These are phyloP conservation scores for Aechmea fasciata DNA, from an alignment of 176 grass and related monocot genomes.

Conservation along the genomic window DNA sequence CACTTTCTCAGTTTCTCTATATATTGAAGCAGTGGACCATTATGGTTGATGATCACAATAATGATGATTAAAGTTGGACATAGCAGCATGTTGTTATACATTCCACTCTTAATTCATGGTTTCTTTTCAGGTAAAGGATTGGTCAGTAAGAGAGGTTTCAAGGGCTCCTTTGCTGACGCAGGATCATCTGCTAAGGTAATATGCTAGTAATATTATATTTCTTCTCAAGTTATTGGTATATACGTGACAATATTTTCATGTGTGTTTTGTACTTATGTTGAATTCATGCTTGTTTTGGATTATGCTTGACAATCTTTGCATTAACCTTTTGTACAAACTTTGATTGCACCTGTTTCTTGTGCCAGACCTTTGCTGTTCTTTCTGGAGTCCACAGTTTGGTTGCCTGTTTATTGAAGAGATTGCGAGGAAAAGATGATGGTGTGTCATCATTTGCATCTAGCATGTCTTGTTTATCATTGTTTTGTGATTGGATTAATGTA, in stretches of 20 bases:
- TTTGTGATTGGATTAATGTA: not conserved
- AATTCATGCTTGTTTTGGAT: not conserved
- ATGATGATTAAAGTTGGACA: too few species aligned
- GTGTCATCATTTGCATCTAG: conserved; percentile 6
- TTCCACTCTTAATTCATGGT: not conserved
- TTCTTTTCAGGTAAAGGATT: conserved; percentile 67
- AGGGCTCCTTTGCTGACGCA: conserved; percentile 65
- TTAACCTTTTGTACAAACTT: not conserved
- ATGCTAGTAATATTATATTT: not conserved
- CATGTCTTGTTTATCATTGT: conserved; percentile 5
- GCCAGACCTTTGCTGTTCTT: conserved; percentile 86
- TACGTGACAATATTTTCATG: not conserved
- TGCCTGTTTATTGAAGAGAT: conserved; percentile 64
- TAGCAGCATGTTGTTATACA: not conserved
- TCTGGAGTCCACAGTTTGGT: conserved; percentile 92
- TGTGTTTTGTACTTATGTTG: not conserved
- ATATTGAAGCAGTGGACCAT: too few species aligned
- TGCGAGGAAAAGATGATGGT: conserved; percentile 98
- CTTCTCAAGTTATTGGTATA: conserved; percentile 6
- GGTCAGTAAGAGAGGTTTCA: conserved; percentile 76
- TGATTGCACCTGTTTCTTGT: conserved; percentile 18
- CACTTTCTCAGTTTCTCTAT: too few species aligned
- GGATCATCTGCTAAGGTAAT: conserved; percentile 89
- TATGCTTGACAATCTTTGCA: not conserved
- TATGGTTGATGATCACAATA: too few species aligned